Base-by-base conservation (phyloP, 306 rosid genomes). In the Lupinus albus region DNA sequence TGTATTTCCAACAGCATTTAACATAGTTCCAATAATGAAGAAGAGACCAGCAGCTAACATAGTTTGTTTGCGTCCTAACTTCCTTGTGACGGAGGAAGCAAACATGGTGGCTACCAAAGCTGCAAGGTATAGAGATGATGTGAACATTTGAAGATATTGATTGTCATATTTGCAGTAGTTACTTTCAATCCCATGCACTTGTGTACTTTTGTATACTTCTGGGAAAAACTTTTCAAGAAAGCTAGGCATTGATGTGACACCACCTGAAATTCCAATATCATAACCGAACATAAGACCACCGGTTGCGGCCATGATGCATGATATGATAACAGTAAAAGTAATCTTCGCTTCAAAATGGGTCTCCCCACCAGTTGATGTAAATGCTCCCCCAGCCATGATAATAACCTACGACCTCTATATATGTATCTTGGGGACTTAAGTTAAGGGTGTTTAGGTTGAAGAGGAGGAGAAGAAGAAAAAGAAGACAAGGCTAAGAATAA, bases 101-200 rank as follows among this genome's bases (percentile, higher is more conserved):
- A 79, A 36, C 32, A 89, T 50, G 15, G 97, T 80, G 0, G 96
- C 86, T 2, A 82, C 67, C 46, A 89, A 66, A 2, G 82, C 96
- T 0, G 96, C 96, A 1, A 92, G 77, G 80, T 92, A 89, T 1
- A 92, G 88, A 5, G 97, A 89, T 0, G 97, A 91, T 0, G 97
- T 91, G 83, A 91, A 91, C 53, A 85, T 7, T 46, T 88, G 96
- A 4, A 88, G 74, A 8, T 75, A 73, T 39, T 91, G 88, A 44
- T 86, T 91, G 46, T 91, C 89, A 65, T 86, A 88, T 62, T 88
- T 86, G 76, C 96, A 91, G 75, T 91, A 91, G 61, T 91, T 86
- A 61, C 86, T 88, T 0, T 78, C 51, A 0, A 0, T 5, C 0
- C 5, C 11, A 0, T 8, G 13, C 5, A 47, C 9, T 10, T 18